Base-by-base conservation (phyloP, 2,329 filamentous ascomycete genomes). In the Septoria petroselini region DNA sequence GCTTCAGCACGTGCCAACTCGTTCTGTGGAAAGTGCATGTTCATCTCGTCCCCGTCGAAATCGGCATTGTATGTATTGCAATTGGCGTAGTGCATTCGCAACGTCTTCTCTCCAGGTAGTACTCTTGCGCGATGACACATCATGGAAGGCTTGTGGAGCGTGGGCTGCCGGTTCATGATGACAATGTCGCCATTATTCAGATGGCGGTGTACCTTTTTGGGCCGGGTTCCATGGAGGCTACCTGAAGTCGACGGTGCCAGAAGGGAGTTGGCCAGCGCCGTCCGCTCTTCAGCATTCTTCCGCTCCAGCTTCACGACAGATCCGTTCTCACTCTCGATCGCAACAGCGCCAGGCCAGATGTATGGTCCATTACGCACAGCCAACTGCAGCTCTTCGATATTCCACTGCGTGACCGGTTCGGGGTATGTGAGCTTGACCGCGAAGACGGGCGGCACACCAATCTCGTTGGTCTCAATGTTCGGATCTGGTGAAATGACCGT, bases 21-120 rank as follows among this genome's bases (percentile, higher is more conserved):
- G 61, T 95, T 97, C 63, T 98, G 93, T 1, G 93, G 93, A 65
- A 98, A 97, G 71, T 98, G 93, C 91, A 98, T 94, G 70, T 98
- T 98, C 93, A 98, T 98, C 71, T 98, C 93, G 67, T 98, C 93
- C 69, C 93, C 93, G 65, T 98, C 94, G 66, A 98, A 98, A 77
- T 98, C 93, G 25, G 93, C 93, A 63, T 98, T 98, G 77, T 98
- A 98, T 0, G 93, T 96, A 66, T 98, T 98, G 70, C 93, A 97
- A 69, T 98, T 98, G 63, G 93, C 91, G 72, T 98, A 98, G 74
- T 98, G 93, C 91, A 98, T 97, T 59, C 93, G 90, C 67, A 98
- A 91, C 0, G 93, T 97, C 73, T 95, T 95, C 70, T 98, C 94
- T 29, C 90, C 91, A 0, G 89, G 88, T 14, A 98, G 74, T 4